Conservation (phyloP, 169 alveolate genomes). For the Cryptosporidium parvum region DNA sequence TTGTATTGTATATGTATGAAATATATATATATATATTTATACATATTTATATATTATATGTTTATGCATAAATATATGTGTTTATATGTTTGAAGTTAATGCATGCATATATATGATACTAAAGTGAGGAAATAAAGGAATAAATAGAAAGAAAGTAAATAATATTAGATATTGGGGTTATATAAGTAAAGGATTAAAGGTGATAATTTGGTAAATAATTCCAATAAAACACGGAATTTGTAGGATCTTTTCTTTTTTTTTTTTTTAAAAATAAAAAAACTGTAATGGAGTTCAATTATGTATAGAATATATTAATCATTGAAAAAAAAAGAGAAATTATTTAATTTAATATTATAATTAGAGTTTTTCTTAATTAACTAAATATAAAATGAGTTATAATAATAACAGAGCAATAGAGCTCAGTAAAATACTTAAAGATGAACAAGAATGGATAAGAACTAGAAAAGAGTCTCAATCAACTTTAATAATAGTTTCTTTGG, state of each 20-base stretch:
- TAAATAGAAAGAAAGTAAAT: neutral
- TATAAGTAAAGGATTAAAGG: neutral
- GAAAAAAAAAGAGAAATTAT: too few relatives aligned
- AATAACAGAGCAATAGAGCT: conserved; percentile 10
- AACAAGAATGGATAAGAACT: conserved; percentile 45
- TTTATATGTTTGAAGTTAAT: neutral
- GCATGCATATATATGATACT: neutral
- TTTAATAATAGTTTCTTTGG: conserved; percentile 73
- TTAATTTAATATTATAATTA: too few relatives aligned
- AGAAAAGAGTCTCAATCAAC: conserved; percentile 25
- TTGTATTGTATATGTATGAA: neutral
- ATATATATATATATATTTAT: too few relatives aligned
- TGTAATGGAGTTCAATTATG: conserved; percentile 1
- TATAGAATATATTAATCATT: too few relatives aligned
- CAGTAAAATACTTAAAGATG: conserved; percentile 29
- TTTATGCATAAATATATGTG: neutral
- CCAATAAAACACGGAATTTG: neutral
- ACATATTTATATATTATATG: neutral
- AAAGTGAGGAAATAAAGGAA: neutral
- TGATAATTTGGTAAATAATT: too few relatives aligned
- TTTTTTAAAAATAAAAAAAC: too few relatives aligned
- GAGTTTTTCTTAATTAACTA: neutral
- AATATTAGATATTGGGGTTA: neutral
- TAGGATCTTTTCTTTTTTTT: too few relatives aligned
- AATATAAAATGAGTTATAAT: neutral